A percentile compares a stretch with the other conserved stretches of the same genome.
phyloP scores from a whole-genome alignment of 2,329 filamentous ascomycete genomes.

The Pseudogymnoascus sp. region DNA sequence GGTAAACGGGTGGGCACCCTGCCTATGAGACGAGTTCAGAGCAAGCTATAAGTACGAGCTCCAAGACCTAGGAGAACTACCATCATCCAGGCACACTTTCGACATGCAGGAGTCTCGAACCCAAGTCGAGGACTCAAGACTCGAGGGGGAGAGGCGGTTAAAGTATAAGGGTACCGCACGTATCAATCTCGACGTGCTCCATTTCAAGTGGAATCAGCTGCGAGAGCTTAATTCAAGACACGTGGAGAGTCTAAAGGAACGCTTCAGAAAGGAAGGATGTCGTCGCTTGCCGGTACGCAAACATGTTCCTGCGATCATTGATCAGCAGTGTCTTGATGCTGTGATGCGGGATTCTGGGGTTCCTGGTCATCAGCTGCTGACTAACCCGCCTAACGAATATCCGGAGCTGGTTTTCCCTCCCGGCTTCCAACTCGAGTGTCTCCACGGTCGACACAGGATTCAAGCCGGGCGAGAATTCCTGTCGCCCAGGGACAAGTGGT shows the following conservation, averaged over 20 bases:
- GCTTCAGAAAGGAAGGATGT: slow-evolving; percentile 15
- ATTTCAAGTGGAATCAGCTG: slow-evolving; percentile 18
- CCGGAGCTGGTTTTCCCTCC: slow-evolving; percentile 7
- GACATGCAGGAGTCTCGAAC: not conserved
- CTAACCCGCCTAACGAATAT: slow-evolving; percentile 14
- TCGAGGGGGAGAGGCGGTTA: slow-evolving; percentile 12
- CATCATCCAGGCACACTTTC: not conserved
- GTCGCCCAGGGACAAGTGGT: slow-evolving; percentile 14
- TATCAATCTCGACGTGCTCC: slow-evolving; percentile 15
- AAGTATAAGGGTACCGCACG: slow-evolving; percentile 14
- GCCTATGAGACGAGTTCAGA: not conserved
- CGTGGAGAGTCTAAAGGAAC: slow-evolving; percentile 17
- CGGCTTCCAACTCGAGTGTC: not conserved
- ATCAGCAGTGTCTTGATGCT: slow-evolving; percentile 24
- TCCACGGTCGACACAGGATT: slow-evolving; percentile 17
- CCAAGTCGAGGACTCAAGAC: not conserved
- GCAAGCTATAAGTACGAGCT: too few relatives aligned
- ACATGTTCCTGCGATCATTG: slow-evolving; percentile 29
- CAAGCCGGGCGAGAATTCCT: slow-evolving; percentile 19
- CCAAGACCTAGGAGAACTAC: too few relatives aligned
- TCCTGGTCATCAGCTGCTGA: slow-evolving; percentile 16
- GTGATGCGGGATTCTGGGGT: too few relatives aligned
- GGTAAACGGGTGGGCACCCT: not conserved
- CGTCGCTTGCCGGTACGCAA: slow-evolving; percentile 18
- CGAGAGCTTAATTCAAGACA: slow-evolving; percentile 16